These are phyloP conservation scores for Euphorbia peplus DNA, from an alignment of 345 rosid species.

Conservation along the genomic window DNA sequence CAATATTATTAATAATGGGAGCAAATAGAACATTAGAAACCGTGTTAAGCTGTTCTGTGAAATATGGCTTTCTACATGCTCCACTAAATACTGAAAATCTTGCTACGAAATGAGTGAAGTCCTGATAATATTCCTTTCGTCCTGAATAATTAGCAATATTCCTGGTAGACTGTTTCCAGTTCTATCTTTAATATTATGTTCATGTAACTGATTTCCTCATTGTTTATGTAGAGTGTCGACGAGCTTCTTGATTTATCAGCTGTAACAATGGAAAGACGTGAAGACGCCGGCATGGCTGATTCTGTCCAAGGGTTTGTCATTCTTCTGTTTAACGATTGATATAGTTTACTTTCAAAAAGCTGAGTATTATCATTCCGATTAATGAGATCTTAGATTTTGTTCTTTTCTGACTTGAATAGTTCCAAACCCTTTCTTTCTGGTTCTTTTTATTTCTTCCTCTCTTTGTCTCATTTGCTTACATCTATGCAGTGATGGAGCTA, in stretches of 20 bases:
- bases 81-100: background rate
- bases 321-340: background rate
- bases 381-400: background rate
- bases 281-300: constrained; percentile 32
- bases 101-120: background rate
- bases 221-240: constrained; percentile 43
- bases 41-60: background rate
- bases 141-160: background rate
- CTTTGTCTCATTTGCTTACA: constrained; percentile 5
- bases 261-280: constrained; percentile 30
- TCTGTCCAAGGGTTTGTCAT: constrained; percentile 33
- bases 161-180: background rate
- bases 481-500: constrained; percentile 37
- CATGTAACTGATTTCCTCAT: background rate
- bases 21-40: background rate
- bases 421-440: background rate
- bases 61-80: background rate
- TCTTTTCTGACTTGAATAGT: constrained; percentile 4
- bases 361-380: background rate
- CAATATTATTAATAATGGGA: background rate
- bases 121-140: background rate
- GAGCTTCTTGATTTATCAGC: constrained; percentile 45
- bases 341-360: background rate
- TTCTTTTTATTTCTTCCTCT: background rate
- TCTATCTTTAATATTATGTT: background rate